phyloP scores from a whole-genome alignment of 1,284 basidiomycete genomes.

The Rhodotorula sp. region DNA sequence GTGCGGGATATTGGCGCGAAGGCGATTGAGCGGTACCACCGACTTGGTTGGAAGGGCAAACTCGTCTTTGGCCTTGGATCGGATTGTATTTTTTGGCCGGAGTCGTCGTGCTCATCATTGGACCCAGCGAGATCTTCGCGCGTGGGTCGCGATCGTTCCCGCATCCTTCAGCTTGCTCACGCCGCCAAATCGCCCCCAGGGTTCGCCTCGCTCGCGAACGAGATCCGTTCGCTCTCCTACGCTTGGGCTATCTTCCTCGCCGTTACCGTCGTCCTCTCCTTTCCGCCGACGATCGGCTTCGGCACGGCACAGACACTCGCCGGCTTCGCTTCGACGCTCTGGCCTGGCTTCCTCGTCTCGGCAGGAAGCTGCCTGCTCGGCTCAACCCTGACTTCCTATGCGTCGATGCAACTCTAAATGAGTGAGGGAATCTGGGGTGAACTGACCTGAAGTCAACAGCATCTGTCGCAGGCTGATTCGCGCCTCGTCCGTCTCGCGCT shows the following conservation, averaged over 20 bases:
- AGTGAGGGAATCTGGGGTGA: no score
- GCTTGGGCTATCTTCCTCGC: slow-evolving; percentile 60
- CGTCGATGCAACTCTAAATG: no score
- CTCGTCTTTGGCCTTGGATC: slow-evolving; percentile 24
- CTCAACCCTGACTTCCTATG: slow-evolving; percentile 62
- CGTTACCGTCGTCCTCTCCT: slow-evolving; percentile 59
- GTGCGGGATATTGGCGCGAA: no score
- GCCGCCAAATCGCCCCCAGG: slow-evolving; percentile 23
- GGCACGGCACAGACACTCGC: slow-evolving; percentile 63
- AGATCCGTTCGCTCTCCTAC: slow-evolving; percentile 59
- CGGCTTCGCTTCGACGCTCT: slow-evolving; percentile 77
- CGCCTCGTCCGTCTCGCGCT: slow-evolving; percentile 27
- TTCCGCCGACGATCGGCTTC: slow-evolving; percentile 76
- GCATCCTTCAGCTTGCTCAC: no score
- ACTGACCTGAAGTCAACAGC: no score
- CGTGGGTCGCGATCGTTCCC: slow-evolving; percentile 11
- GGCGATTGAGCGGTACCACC: slow-evolving; percentile 11
- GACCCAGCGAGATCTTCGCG: slow-evolving; percentile 59
- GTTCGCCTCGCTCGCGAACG: slow-evolving; percentile 66
- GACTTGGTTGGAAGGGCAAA: slow-evolving; percentile 4
- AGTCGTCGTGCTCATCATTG: slow-evolving; percentile 56
- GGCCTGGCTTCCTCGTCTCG: slow-evolving; percentile 64
- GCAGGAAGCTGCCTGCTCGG: slow-evolving; percentile 63
- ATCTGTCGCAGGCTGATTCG: slow-evolving; percentile 21
- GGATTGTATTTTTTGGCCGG: slow-evolving; percentile 31